These are phyloP conservation scores for Lepiota subincarnata DNA, from an alignment of 768 basidiomycete genomes.

Conservation along the genomic window DNA sequence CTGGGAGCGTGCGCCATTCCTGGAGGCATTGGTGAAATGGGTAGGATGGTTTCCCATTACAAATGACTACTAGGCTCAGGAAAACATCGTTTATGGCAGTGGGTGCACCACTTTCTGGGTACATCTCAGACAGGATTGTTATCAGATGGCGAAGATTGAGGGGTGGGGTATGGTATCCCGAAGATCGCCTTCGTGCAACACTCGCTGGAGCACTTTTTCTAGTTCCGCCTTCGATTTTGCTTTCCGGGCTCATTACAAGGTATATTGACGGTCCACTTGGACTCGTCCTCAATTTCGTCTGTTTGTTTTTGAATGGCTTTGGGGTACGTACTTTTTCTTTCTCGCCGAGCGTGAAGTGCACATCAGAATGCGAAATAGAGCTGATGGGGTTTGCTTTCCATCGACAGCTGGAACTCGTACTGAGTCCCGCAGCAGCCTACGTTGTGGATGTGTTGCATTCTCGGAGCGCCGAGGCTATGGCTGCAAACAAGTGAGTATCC, in stretches of 20 bases:
- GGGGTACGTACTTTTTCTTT: conserved; percentile 40
- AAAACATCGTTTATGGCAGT: conserved; percentile 32
- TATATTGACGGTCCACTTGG: conserved; percentile 50
- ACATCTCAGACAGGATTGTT: conserved; percentile 53
- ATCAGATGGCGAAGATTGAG: conserved; percentile 41
- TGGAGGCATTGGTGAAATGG: conserved; percentile 54
- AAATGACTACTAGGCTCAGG: neutral
- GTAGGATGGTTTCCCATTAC: conserved; percentile 30
- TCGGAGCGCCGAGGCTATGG: conserved; percentile 53
- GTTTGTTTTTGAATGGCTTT: conserved; percentile 56
- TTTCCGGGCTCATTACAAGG: conserved; percentile 44
- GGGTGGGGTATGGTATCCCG: conserved; percentile 54
- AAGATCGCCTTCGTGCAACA: conserved; percentile 56
- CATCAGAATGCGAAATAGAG: neutral
- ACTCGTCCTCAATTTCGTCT: conserved; percentile 45
- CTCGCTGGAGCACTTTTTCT: conserved; percentile 43
- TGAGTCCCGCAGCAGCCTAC: conserved; percentile 48
- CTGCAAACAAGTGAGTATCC: conserved; percentile 40
- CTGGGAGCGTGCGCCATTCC: conserved; percentile 62
- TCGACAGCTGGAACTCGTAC: conserved; percentile 45
- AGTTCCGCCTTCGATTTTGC: conserved; percentile 48
- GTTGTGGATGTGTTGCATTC: conserved; percentile 49
- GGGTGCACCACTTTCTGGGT: conserved; percentile 58
- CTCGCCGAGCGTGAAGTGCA: neutral
- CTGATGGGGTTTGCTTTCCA: neutral